A percentile compares a stretch with the other conserved stretches of the same genome.
phyloP scores from a whole-genome alignment of 805 yeast species.

The Pichia occidentalis region DNA sequence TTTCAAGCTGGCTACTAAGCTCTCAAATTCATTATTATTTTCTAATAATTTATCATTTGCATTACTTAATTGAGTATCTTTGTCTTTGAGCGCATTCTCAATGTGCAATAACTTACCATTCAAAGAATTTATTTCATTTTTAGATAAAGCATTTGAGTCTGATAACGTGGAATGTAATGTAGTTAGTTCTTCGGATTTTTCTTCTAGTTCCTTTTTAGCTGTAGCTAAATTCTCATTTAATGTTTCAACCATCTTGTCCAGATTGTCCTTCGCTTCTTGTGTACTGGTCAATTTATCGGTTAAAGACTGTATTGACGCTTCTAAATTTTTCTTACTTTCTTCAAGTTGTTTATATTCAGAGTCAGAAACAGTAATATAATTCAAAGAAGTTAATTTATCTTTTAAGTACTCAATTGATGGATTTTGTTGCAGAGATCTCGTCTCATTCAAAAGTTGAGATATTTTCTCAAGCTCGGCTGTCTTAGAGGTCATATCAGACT shows the following conservation, averaged over 20 bases:
- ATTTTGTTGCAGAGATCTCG: not conserved
- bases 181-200: not conserved
- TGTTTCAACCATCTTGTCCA: constrained; percentile 2
- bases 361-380: not conserved
- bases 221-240: constrained; percentile 6
- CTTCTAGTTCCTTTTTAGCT: constrained; percentile 1
- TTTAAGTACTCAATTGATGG: constrained; percentile 13
- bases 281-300: too few relatives aligned
- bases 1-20: not conserved
- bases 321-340: too few relatives aligned
- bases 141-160: not conserved
- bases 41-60: not conserved
- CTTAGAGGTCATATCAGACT: not conserved
- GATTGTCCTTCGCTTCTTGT: constrained; percentile 18
- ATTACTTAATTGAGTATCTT: not conserved
- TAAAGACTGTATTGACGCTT: too few relatives aligned
- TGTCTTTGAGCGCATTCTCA: too few relatives aligned
- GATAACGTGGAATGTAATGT: too few relatives aligned
- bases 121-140: too few relatives aligned
- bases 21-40: constrained; percentile 5
- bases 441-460: not conserved
- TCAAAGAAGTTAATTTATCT: not conserved
- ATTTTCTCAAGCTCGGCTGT: too few relatives aligned
- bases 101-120: too few relatives aligned
- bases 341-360: not conserved